phyloP scores from a whole-genome alignment of 257 asterid genomes.

The Fraxinus cuspidata region DNA sequence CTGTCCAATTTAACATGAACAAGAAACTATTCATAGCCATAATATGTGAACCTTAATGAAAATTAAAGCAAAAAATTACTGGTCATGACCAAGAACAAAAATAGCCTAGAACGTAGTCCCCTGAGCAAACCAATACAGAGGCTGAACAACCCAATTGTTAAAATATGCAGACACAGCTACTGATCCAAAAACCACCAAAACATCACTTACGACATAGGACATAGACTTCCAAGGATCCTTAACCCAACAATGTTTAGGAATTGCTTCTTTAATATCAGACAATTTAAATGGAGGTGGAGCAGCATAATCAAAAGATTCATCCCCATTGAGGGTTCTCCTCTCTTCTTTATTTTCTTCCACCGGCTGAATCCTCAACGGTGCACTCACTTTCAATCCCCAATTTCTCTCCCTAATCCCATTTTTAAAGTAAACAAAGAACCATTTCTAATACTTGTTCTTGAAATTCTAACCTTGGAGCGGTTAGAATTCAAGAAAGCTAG shows the following conservation, averaged over 20 bases:
- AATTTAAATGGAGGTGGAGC: conserved; percentile 82
- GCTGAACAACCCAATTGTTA: conserved; percentile 87
- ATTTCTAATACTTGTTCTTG: conserved; percentile 31
- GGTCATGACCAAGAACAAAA: conserved; percentile 97
- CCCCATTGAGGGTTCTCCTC: not conserved
- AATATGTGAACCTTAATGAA: conserved; percentile 7
- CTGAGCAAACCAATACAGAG: conserved; percentile 92
- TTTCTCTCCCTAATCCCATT: conserved; percentile 42
- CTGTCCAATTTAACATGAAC: too few relatives aligned
- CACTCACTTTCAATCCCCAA: conserved; percentile 79
- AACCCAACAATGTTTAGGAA: conserved; percentile 97
- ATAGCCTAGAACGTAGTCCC: conserved; percentile 99
- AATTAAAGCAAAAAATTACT: conserved; percentile 41
- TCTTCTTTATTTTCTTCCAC: conserved; percentile 37
- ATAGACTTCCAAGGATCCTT: conserved; percentile 86
- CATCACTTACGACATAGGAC: conserved; percentile 87
- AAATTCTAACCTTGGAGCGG: conserved; percentile 37
- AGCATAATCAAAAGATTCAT: conserved; percentile 61
- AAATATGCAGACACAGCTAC: conserved; percentile 82
- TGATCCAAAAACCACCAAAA: conserved; percentile 68
- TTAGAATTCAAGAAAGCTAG: conserved; percentile 22
- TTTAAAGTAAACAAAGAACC: conserved; percentile 27
- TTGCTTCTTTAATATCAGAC: conserved; percentile 75
- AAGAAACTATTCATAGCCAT: too few relatives aligned
- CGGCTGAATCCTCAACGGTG: conserved; percentile 56